Base-by-base conservation (phyloP, 345 rosid genomes). In the Ceriops decandra region DNA sequence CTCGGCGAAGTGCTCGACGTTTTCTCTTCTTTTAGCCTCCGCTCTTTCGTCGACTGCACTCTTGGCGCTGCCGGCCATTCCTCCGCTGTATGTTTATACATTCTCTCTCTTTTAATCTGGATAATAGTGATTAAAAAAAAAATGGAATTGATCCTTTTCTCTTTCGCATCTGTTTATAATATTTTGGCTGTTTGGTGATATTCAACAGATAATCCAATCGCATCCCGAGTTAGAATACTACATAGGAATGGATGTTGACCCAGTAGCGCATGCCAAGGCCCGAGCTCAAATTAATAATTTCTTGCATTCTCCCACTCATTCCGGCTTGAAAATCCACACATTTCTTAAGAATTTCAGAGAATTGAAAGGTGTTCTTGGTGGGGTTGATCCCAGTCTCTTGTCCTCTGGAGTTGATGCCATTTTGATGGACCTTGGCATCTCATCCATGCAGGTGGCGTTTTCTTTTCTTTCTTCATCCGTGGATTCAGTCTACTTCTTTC, bases 341-440 rank as follows among this genome's bases (percentile, higher is more conserved):
- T 68, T 79, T 69, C 62, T 85, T 64, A 85, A 77, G 78, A 93
- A 91, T 77, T 90, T 86, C 66, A 91, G 76, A 69, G 60, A 71
- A 74, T 75, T 91, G 13, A 89, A 84, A 69, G 77, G 89, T 19
- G 78, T 78, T 3, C 54, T 90, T 7, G 57, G 80, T 17, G 84
- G 82, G 68, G 68, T 83, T 56, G 87, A 86, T 69, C 79, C 68
- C 4, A 68, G 72, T 11, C 69, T 83, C 57, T 73, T 84, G 42
- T 52, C 71, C 62, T 73, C 77, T 2, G 96, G 96, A 54, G 87
- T 91, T 38, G 90, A 90, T 83, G 97, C 86, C 62, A 91, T 93
- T 69, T 83, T 93, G 51, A 88, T 93, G 98, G 98, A 93, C 83
- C 82, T 90, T 21, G 98, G 98, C 67, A 89, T 93, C 90, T 91